Evolutionary conservation across 2,329 filamentous ascomycete species (phyloP).

Genomic region (Hysterium pulicare): DNA sequence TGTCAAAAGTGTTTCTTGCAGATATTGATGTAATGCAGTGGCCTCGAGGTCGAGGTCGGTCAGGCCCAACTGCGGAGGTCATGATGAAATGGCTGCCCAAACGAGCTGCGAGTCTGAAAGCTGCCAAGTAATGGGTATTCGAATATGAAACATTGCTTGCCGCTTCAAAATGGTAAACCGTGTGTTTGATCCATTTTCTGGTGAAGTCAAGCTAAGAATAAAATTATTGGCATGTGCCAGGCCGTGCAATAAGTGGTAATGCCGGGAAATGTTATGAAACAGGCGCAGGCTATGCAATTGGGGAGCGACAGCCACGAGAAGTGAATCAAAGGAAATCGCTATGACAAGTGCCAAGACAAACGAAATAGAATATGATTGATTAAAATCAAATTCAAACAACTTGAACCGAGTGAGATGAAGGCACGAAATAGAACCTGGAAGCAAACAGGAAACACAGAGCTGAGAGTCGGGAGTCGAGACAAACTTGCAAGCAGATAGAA

Average conservation of each 20-base stretch:
- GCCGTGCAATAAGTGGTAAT: neutral
- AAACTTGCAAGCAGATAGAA: slow-evolving; percentile 2
- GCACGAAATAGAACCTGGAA: neutral
- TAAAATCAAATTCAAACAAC: neutral
- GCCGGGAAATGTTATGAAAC: neutral
- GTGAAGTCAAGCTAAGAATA: neutral
- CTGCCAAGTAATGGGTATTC: too few relatives aligned
- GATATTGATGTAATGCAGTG: too few relatives aligned
- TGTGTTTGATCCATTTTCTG: neutral
- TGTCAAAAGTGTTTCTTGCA: too few relatives aligned
- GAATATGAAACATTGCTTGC: too few relatives aligned
- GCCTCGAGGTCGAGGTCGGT: too few relatives aligned
- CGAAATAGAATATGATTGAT: too few relatives aligned
- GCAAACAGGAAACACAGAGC: neutral
- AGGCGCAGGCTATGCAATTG: neutral
- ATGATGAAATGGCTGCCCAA: too few relatives aligned
- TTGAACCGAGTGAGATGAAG: neutral
- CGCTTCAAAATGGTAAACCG: too few relatives aligned
- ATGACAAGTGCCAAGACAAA: neutral
- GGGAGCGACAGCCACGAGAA: neutral
- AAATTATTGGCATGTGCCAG: neutral
- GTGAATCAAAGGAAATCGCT: neutral
- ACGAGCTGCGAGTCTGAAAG: too few relatives aligned
- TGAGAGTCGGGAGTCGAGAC: slow-evolving; percentile 6
- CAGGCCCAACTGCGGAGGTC: too few relatives aligned